A percentile compares a stretch with the other conserved stretches of the same genome.
phyloP scores from a whole-genome alignment of 73 alveolate genomes.

The Effrenium voratum region DNA sequence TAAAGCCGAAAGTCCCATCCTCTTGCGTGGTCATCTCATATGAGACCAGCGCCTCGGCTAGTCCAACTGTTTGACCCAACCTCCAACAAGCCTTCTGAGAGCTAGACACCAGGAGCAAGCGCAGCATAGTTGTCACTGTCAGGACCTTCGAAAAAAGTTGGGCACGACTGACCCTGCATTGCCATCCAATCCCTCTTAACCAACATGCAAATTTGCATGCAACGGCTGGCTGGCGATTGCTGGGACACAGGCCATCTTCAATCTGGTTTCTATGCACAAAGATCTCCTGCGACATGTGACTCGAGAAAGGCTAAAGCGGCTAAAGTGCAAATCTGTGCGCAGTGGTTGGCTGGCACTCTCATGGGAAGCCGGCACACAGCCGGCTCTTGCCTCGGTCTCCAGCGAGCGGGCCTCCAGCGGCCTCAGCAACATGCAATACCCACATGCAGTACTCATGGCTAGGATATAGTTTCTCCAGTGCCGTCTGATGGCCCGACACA shows the following conservation, averaged over 20 bases:
- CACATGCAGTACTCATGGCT: too few species aligned
- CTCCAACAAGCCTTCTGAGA: neutral
- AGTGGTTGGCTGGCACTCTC: too few species aligned
- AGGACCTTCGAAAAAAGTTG: neutral
- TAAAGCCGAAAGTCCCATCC: conserved; percentile 39
- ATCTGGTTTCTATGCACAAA: conserved; percentile 72
- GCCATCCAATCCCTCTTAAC: neutral
- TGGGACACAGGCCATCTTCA: conserved; percentile 39
- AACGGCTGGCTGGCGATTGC: neutral
- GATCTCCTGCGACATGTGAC: too few species aligned
- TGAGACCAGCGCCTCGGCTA: conserved; percentile 33
- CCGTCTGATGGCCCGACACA: too few species aligned
- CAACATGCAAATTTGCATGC: neutral
- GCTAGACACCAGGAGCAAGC: conserved; percentile 57
- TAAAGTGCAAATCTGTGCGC: neutral
- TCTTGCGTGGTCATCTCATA: conserved; percentile 77
- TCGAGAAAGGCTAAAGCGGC: neutral
- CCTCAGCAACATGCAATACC: too few species aligned
- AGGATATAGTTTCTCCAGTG: too few species aligned
- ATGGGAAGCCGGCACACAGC: too few species aligned
- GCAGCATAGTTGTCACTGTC: conserved; percentile 88
- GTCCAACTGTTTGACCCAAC: neutral
- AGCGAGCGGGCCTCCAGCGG: too few species aligned
- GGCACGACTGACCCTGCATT: neutral
- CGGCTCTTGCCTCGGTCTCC: too few species aligned